phyloP scores from a whole-genome alignment of 768 basidiomycete species.

The Calocybe indica region DNA sequence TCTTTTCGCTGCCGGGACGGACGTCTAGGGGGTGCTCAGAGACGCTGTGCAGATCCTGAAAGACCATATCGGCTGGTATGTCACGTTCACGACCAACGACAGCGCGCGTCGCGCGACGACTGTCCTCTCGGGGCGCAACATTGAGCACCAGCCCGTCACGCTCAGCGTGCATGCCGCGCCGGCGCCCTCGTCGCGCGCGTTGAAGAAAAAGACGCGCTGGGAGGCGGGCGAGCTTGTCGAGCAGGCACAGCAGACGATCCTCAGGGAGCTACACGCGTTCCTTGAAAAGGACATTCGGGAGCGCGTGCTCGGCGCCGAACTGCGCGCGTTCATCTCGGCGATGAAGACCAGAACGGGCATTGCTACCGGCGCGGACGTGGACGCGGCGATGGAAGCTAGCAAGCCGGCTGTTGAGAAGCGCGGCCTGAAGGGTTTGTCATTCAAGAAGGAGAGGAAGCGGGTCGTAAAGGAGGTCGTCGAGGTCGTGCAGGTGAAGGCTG shows the following conservation, averaged over 20 bases:
- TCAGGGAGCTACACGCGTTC: constrained; percentile 46
- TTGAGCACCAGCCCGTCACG: constrained; percentile 55
- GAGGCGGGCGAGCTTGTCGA: constrained; percentile 43
- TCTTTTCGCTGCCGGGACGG: constrained; percentile 6
- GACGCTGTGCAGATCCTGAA: constrained; percentile 54
- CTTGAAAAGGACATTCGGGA: constrained; percentile 66
- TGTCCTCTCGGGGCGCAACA: constrained; percentile 50
- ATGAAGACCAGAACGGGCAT: constrained; percentile 34
- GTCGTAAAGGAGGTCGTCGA: constrained; percentile 36
- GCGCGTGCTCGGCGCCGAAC: constrained; percentile 46
- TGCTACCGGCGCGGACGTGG: constrained; percentile 14
- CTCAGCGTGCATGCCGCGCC: constrained; percentile 45
- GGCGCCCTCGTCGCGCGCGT: constrained; percentile 21
- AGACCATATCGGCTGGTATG: constrained; percentile 70
- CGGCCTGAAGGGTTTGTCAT: constrained; percentile 40
- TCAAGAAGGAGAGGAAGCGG: constrained; percentile 40
- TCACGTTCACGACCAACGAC: constrained; percentile 65
- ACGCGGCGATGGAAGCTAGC: constrained; percentile 9
- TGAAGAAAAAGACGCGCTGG: constrained; percentile 43
- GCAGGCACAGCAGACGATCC: constrained; percentile 48
- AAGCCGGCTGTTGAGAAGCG: constrained; percentile 27
- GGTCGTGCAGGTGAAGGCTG: constrained; percentile 33
- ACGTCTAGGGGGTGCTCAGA: not conserved
- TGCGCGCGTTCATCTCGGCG: constrained; percentile 48
- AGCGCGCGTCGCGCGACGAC: constrained; percentile 63